A percentile compares a stretch with the other conserved stretches of the same genome.
These are phyloP conservation scores for Gracilaria vermiculophylla DNA, from an alignment of 23 red algal species.

Conservation along the genomic window DNA sequence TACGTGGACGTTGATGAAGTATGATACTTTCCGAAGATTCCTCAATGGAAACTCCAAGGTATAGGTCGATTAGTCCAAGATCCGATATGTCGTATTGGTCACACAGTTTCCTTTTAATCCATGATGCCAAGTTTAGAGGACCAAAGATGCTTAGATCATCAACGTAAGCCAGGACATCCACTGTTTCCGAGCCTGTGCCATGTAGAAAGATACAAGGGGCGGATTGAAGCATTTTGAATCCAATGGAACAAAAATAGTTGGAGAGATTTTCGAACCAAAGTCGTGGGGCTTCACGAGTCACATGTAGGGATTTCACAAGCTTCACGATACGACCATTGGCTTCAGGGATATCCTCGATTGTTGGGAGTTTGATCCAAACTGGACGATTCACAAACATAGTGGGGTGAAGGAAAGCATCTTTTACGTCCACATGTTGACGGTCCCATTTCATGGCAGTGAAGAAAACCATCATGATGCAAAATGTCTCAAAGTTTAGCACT, in stretches of 20 bases:
- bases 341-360: not conserved
- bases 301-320: conserved; percentile 32
- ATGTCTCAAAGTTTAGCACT: conserved; percentile 23
- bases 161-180: conserved; percentile 11
- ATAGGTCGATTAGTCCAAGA: not conserved
- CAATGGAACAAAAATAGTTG: not conserved
- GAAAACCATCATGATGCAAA: not conserved
- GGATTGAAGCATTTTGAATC: not conserved
- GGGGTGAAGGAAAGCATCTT: conserved; percentile 31
- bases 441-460: not conserved
- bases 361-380: not conserved
- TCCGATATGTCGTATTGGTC: not conserved
- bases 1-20: not conserved
- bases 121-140: not conserved
- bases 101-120: not conserved
- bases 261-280: conserved; percentile 23
- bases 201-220: not conserved
- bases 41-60: conserved; percentile 8
- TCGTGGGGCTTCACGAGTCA: not conserved
- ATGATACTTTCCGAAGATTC: not conserved
- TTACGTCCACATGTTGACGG: conserved; percentile 40
- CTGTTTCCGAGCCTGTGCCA: not conserved
- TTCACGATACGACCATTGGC: conserved; percentile 11
- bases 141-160: not conserved
- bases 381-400: not conserved